Conservation (phyloP, 75 land plant genomes). For the Pseudotsuga menziesii region DNA sequence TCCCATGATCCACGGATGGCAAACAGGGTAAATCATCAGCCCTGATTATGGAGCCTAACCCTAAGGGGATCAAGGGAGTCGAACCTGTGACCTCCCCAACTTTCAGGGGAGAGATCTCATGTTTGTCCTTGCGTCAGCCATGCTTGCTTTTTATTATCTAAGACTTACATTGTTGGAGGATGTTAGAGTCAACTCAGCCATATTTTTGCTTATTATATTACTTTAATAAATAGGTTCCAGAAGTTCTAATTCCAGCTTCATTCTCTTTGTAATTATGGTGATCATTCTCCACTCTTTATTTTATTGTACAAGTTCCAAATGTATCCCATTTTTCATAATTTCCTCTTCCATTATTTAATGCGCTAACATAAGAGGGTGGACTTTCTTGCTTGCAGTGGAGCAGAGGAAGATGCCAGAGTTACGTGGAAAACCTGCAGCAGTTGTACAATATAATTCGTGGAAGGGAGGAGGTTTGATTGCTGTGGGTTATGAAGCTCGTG, state of each 20-base stretch:
- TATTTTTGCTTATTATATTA: not conserved
- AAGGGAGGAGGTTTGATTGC: conserved; percentile 97
- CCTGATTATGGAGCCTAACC: too few species aligned
- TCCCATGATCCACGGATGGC: too few species aligned
- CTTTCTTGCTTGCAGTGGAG: conserved; percentile 58
- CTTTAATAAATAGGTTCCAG: not conserved
- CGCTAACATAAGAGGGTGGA: not conserved
- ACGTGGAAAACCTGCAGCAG: conserved; percentile 87
- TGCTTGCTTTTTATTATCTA: not conserved
- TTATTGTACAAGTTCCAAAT: not conserved
- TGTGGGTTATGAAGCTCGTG: conserved; percentile 95
- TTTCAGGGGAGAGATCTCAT: too few species aligned
- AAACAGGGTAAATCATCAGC: too few species aligned
- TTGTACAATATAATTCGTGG: conserved; percentile 96
- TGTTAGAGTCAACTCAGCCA: not conserved
- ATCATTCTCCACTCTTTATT: not conserved
- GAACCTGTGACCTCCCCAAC: too few species aligned
- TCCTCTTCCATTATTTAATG: not conserved
- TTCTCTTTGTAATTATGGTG: not conserved
- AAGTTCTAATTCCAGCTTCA: not conserved
- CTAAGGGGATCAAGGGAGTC: too few species aligned
- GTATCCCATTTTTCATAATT: not conserved
- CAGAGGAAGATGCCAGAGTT: conserved; percentile 80
- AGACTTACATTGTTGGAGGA: not conserved
- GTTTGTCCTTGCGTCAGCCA: too few species aligned